Conservation (phyloP, 2,329 filamentous ascomycete genomes). For the Escovopsis sp. region DNA sequence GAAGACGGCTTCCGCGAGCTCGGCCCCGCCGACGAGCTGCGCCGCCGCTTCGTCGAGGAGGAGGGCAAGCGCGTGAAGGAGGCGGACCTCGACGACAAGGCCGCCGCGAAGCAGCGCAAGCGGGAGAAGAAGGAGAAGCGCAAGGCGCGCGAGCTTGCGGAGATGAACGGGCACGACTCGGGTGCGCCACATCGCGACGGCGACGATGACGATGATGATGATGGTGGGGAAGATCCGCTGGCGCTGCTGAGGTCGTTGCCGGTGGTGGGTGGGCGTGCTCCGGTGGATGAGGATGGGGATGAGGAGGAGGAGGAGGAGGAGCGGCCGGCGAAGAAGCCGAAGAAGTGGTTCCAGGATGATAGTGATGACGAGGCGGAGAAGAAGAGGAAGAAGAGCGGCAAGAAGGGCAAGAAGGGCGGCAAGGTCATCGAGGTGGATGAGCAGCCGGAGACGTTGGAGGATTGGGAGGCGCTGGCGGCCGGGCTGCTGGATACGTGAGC, state of each 20-base stretch:
- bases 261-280: slow-evolving; percentile 24
- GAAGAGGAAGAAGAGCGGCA: slow-evolving; percentile 25
- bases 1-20: slow-evolving; percentile 65
- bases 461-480: slow-evolving; percentile 62
- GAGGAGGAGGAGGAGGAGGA: slow-evolving; percentile 23
- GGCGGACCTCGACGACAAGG: slow-evolving; percentile 75
- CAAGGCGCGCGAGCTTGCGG: slow-evolving; percentile 47
- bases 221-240: slow-evolving; percentile 37
- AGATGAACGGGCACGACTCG: slow-evolving; percentile 7
- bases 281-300: slow-evolving; percentile 10
- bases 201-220: slow-evolving; percentile 17
- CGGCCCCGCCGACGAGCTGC: slow-evolving; percentile 63
- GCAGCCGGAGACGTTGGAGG: slow-evolving; percentile 65
- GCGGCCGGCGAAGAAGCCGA: slow-evolving; percentile 42
- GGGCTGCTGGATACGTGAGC: slow-evolving; percentile 45
- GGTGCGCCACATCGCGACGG: slow-evolving; percentile 8
- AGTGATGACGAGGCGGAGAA: slow-evolving; percentile 36
- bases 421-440: slow-evolving; percentile 47
- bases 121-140: slow-evolving; percentile 61
- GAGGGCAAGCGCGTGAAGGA: slow-evolving; percentile 57
- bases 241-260: slow-evolving; percentile 45
- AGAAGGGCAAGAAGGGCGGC: slow-evolving; percentile 28
- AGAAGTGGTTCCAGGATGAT: slow-evolving; percentile 69
- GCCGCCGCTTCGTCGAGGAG: slow-evolving; percentile 60
- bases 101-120: slow-evolving; percentile 61